Evolutionary conservation across 2,329 filamentous ascomycete genomes (phyloP).

Genomic region (Parasarocladium wereldwijsianum): DNA sequence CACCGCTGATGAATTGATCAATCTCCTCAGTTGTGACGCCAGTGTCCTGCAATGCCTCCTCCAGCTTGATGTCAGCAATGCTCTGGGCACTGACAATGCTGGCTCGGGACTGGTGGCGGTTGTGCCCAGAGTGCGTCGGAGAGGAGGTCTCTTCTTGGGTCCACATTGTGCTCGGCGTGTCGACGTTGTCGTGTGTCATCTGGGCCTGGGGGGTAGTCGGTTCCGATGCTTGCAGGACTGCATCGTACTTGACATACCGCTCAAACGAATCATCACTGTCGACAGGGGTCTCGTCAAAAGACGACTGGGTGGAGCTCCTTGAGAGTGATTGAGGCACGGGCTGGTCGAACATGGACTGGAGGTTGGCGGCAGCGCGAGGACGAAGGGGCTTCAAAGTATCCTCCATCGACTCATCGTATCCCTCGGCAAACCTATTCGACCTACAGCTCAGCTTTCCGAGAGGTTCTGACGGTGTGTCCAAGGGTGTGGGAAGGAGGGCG

Average conservation of each 20-base stretch:
- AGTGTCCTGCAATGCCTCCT: slow-evolving; percentile 57
- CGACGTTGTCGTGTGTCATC: slow-evolving; percentile 26
- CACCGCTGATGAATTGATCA: slow-evolving; percentile 56
- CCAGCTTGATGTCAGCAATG: slow-evolving; percentile 48
- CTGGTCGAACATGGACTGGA: slow-evolving; percentile 9
- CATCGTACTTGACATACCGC: neutral
- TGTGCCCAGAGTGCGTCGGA: slow-evolving; percentile 21
- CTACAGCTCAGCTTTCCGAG: slow-evolving; percentile 25
- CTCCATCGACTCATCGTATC: slow-evolving; percentile 51
- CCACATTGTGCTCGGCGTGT: slow-evolving; percentile 6
- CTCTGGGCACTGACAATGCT: slow-evolving; percentile 43
- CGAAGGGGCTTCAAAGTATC: slow-evolving; percentile 44
- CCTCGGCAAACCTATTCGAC: slow-evolving; percentile 39
- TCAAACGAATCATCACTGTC: slow-evolving; percentile 1
- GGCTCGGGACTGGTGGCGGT: slow-evolving; percentile 44
- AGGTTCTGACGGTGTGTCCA: slow-evolving; percentile 43
- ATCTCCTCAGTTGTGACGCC: slow-evolving; percentile 82
- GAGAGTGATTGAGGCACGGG: slow-evolving; percentile 2
- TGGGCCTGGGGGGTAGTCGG: slow-evolving; percentile 3
- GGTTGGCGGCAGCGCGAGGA: slow-evolving; percentile 16
- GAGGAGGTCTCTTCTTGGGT: neutral
- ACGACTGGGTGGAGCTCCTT: slow-evolving; percentile 2
- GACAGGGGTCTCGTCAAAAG: slow-evolving; percentile 1
- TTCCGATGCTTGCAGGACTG: slow-evolving; percentile 7
- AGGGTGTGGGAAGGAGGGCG: slow-evolving; percentile 53